These are phyloP conservation scores for Leccinum arenicola DNA, from an alignment of 768 basidiomycete genomes.

Conservation along the genomic window DNA sequence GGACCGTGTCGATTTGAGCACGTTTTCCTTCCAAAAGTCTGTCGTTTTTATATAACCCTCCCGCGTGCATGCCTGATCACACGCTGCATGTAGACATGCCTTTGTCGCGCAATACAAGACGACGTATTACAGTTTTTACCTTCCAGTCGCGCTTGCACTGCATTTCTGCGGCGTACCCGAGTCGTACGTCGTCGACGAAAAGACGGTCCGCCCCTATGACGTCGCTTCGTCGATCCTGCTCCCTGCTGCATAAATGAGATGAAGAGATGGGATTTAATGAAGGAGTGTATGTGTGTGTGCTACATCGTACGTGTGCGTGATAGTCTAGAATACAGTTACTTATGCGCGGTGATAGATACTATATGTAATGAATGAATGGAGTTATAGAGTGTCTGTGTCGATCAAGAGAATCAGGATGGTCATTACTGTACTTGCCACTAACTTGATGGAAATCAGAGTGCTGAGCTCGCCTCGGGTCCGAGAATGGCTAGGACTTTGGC, in stretches of 20 bases:
- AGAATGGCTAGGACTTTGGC: slow-evolving; percentile 6
- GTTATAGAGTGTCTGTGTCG: background rate
- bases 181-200: slow-evolving; percentile 38
- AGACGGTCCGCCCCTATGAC: slow-evolving; percentile 16
- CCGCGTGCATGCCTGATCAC: background rate
- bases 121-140: slow-evolving; percentile 60
- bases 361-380: background rate
- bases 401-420: background rate
- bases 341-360: background rate
- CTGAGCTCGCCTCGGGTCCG: slow-evolving; percentile 1
- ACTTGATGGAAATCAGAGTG: background rate
- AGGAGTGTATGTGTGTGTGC: background rate
- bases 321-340: background rate
- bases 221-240: slow-evolving; percentile 3
- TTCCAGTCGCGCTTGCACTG: slow-evolving; percentile 4
- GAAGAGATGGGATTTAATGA: background rate
- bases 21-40: slow-evolving; percentile 5
- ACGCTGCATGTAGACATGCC: background rate
- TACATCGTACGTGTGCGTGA: background rate
- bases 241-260: background rate
- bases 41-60: background rate
- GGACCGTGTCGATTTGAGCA: background rate
- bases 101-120: slow-evolving; percentile 1
- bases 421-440: background rate
- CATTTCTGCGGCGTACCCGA: slow-evolving; percentile 2